Percentiles rank a stretch among this genome's conserved stretches.
Conservation (phyloP, 2,329 filamentous ascomycete genomes). For the Fusarium sublunatum region DNA sequence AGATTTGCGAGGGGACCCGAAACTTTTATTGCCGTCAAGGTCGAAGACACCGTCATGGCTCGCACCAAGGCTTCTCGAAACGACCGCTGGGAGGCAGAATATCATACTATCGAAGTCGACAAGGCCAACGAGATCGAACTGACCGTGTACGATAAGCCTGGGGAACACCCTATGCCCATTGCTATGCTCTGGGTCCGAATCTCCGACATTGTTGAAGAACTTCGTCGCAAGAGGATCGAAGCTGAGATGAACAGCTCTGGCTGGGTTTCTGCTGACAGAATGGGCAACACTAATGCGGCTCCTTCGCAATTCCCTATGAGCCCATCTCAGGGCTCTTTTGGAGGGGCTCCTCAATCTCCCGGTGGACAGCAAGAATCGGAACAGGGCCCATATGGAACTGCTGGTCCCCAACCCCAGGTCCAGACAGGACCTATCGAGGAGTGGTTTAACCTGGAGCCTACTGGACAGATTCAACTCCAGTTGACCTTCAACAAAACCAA, state of each 20-base stretch:
- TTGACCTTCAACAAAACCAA: slow-evolving; percentile 93
- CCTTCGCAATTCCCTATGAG: slow-evolving; percentile 69
- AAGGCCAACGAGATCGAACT: slow-evolving; percentile 99
- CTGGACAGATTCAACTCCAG: slow-evolving; percentile 89
- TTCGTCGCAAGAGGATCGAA: slow-evolving; percentile 96
- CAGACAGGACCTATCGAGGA: slow-evolving; percentile 79
- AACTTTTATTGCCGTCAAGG: slow-evolving; percentile 95
- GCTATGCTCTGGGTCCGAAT: slow-evolving; percentile 96
- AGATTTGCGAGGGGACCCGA: slow-evolving; percentile 91
- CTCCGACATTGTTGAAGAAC: slow-evolving; percentile 96
- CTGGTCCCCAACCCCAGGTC: slow-evolving; percentile 61
- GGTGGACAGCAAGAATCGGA: slow-evolving; percentile 51
- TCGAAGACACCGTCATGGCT: slow-evolving; percentile 92
- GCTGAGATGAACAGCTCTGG: slow-evolving; percentile 93
- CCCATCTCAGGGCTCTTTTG: slow-evolving; percentile 58
- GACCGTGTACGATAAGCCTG: slow-evolving; percentile 95
- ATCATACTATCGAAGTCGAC: slow-evolving; percentile 92
- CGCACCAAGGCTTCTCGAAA: slow-evolving; percentile 86
- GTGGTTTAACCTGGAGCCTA: slow-evolving; percentile 97
- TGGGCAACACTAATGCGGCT: slow-evolving; percentile 71
- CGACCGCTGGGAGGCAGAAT: slow-evolving; percentile 92
- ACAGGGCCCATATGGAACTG: slow-evolving; percentile 49
- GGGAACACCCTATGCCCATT: slow-evolving; percentile 90
- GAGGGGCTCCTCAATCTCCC: slow-evolving; percentile 56
- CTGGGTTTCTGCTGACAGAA: slow-evolving; percentile 97